Conservation (phyloP, 2,329 filamentous ascomycete genomes). For the Botrytis fabae region DNA sequence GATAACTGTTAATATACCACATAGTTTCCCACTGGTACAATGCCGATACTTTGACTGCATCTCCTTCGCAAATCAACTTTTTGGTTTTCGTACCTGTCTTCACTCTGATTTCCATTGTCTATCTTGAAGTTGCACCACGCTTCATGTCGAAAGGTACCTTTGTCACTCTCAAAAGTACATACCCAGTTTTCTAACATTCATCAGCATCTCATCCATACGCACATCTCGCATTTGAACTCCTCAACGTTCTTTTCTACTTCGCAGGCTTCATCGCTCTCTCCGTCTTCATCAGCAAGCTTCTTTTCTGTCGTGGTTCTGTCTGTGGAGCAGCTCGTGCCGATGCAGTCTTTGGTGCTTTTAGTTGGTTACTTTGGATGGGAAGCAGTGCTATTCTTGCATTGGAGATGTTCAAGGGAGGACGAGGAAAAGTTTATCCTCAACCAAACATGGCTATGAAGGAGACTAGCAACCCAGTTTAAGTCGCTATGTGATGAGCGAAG, state of each 20-base stretch:
- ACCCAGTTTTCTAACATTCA: background rate
- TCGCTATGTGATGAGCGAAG: background rate
- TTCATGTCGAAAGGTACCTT: slow-evolving; percentile 39
- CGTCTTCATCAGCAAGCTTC: slow-evolving; percentile 55
- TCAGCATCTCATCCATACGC: slow-evolving; percentile 51
- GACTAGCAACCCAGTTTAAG: slow-evolving; percentile 26
- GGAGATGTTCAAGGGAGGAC: slow-evolving; percentile 48
- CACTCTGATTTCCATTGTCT: slow-evolving; percentile 55
- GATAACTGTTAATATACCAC: slow-evolving; percentile 28
- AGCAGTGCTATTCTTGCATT: slow-evolving; percentile 50
- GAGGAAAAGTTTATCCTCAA: slow-evolving; percentile 35
- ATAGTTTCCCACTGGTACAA: slow-evolving; percentile 63
- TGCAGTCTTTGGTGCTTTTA: slow-evolving; percentile 54
- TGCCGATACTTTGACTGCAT: slow-evolving; percentile 52
- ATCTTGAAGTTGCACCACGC: slow-evolving; percentile 53
- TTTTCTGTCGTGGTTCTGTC: slow-evolving; percentile 58
- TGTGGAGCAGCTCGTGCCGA: slow-evolving; percentile 57
- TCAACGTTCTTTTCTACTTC: slow-evolving; percentile 59
- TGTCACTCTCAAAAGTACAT: background rate
- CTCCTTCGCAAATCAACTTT: slow-evolving; percentile 60
- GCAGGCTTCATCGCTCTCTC: slow-evolving; percentile 59
- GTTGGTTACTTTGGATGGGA: slow-evolving; percentile 55
- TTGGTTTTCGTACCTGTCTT: slow-evolving; percentile 56
- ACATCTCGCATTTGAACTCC: slow-evolving; percentile 50
- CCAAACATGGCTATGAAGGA: slow-evolving; percentile 37